Conservation (phyloP, 257 asterid genomes). For the Agastache rugosa region DNA sequence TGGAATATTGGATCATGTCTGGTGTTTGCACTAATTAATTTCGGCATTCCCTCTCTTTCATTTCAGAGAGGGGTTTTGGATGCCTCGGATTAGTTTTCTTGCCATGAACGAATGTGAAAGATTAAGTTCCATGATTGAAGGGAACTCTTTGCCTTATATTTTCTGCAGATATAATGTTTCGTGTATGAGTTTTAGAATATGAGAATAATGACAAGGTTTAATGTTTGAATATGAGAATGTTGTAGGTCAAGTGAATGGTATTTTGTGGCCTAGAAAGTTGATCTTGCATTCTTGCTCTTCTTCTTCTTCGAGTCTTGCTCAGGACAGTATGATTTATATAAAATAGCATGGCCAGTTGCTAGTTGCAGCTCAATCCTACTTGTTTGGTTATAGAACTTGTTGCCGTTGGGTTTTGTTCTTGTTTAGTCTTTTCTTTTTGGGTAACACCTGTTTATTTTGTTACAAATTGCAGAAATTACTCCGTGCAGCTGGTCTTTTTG, state of each 20-base stretch:
- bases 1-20: background rate
- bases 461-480: slow-evolving; percentile 68
- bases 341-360: background rate
- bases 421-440: background rate
- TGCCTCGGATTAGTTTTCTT: background rate
- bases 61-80: background rate
- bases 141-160: background rate
- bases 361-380: background rate
- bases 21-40: background rate
- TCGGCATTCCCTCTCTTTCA: background rate
- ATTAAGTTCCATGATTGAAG: background rate
- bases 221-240: background rate
- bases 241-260: background rate
- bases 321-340: no score
- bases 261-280: background rate
- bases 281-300: no score
- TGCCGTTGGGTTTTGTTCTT: background rate
- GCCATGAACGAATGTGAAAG: background rate
- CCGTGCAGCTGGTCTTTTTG: slow-evolving; percentile 82
- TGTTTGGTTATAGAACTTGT: background rate
- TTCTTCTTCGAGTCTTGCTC: background rate
- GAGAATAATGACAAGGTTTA: background rate
- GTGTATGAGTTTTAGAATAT: background rate
- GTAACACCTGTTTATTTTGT: background rate
- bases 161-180: background rate